Percentiles rank a stretch among this genome's conserved stretches.
Conservation (phyloP, 257 asterid genomes). For the Jaltomata sinuosa region DNA sequence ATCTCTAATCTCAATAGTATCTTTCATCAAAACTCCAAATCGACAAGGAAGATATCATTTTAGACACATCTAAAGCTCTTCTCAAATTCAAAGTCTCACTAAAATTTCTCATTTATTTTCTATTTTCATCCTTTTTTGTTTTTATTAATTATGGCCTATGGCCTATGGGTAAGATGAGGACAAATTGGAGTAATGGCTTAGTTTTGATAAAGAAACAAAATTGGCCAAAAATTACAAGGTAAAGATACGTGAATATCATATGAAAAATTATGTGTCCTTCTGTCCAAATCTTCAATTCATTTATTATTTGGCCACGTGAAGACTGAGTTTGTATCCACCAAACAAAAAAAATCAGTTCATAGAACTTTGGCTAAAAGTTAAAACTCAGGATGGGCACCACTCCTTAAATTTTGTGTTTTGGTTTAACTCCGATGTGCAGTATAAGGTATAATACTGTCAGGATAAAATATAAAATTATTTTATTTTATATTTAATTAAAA, state of each 20-base stretch:
- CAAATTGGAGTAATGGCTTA: background rate
- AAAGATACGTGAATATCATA: background rate
- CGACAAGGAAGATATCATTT: background rate
- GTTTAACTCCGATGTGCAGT: too few relatives aligned
- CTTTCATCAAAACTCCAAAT: background rate
- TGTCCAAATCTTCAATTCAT: background rate
- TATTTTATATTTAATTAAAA: too few relatives aligned
- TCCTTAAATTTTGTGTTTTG: background rate
- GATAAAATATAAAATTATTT: too few relatives aligned
- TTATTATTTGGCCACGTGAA: background rate
- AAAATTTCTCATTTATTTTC: too few relatives aligned
- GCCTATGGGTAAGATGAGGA: background rate
- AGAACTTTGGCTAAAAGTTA: background rate
- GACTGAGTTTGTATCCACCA: background rate
- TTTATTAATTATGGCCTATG: background rate
- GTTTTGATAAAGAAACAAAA: background rate
- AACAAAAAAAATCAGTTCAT: background rate
- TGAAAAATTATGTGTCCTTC: background rate
- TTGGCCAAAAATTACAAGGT: background rate
- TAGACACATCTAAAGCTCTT: background rate
- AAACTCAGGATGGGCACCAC: background rate
- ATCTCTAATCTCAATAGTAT: too few relatives aligned
- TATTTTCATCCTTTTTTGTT: background rate
- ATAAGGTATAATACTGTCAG: too few relatives aligned
- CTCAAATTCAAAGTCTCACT: background rate